Evolutionary conservation across 495 filamentous ascomycete species (phyloP).

Genomic region (Aspergillus sparsus): DNA sequence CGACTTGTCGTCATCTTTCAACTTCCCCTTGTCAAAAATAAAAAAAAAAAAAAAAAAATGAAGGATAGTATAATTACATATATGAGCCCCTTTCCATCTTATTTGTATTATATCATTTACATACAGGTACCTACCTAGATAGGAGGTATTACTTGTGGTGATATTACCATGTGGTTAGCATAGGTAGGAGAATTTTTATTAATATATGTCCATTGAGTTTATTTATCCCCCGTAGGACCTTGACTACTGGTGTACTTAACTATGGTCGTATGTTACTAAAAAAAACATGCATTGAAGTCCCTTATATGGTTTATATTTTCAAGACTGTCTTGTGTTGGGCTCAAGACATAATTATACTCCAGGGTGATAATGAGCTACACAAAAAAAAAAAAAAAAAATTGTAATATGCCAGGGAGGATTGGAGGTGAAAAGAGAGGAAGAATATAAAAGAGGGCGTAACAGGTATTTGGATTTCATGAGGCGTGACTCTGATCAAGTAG

Average conservation of each 20-base stretch:
- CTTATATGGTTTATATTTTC: conserved; percentile 7
- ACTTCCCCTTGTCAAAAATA: not conserved
- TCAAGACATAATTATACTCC: not conserved
- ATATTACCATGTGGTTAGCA: no score
- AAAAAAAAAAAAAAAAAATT: not conserved
- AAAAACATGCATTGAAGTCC: not conserved
- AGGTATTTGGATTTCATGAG: conserved; percentile 46
- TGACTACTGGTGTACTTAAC: not conserved
- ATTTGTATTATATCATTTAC: no score
- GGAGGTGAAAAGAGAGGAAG: conserved; percentile 1
- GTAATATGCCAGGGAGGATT: not conserved
- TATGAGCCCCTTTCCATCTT: not conserved
- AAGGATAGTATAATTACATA: not conserved
- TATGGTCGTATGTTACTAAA: not conserved
- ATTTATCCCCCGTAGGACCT: no score
- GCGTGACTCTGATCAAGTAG: conserved; percentile 44
- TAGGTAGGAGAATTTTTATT: no score
- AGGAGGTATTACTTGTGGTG: no score
- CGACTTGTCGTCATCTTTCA: no score
- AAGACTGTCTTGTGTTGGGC: not conserved
- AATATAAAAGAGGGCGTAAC: conserved; percentile 29
- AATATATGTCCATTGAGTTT: no score
- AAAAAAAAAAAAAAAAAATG: not conserved
- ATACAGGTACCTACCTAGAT: no score
- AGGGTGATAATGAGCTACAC: not conserved